Evolutionary conservation across 164 flowering plant species (phyloP).

Genomic region (Vitis vinifera): ASM3070453v1 NC_081815.1:1985001-1985500

Average conservation of each 20-base stretch:
- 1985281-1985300: conserved; percentile 79
- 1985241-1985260: conserved; percentile 65
- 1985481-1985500: too few species aligned
- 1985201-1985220: not conserved
- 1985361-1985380: conserved; percentile 20
- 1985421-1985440: too few species aligned
- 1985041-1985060: too few species aligned
- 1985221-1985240: conserved; percentile 86
- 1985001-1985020: conserved; percentile 61
- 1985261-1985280: conserved; percentile 44
- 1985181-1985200: not conserved
- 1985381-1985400: not conserved
- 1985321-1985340: conserved; percentile 83
- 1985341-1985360: conserved; percentile 56
- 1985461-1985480: too few species aligned
- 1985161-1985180: not conserved
- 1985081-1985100: too few species aligned
- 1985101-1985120: too few species aligned
- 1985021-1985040: not conserved
- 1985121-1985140: too few species aligned
- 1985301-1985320: conserved; percentile 76
- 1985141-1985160: not conserved
- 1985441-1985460: too few species aligned
- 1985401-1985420: too few species aligned
- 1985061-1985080: too few species aligned